Evolutionary conservation across 345 rosid species (phyloP), one percentile per base, ranked within the genome.

Genomic region (Brassica juncea): DNA sequence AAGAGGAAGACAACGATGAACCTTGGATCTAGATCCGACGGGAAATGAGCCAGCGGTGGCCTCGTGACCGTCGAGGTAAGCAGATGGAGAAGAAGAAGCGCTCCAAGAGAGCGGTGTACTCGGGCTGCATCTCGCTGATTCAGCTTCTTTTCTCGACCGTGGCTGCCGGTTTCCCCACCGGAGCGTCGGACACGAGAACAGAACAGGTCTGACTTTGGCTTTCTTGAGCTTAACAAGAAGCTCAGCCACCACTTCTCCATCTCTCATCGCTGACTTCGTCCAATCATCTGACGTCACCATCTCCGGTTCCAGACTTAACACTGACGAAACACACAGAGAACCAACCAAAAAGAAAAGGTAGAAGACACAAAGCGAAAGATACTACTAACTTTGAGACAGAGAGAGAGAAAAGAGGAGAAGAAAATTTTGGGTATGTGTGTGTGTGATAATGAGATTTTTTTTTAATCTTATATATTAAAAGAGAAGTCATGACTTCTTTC

Each of bases 71-170:
- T 87, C 97, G 74, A 79, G 84, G 21, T 89, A 81, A 30, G 83
- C 82, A 63, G 96, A 90, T 1, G 92, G 94, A 21, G 94, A 90
- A 16, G 83, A 86, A 27, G 71, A 73, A 47, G 75, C 86, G 81
- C 87, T 89, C 95, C 95, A 91, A 28, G 91, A 87, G 15, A 91
- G 93, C 5, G 95, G 91, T 3, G 93, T 91, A 31, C 90, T 89
- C 5, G 95, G 95, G 70, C 93, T 91, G 76, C 86, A 82, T 77
- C 90, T 81, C 8, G 23, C 37, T 9, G 59, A 47, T n/a, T 90
- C 91, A 30, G 76, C 78, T 71, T 85, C 85, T 28, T 70, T 85
- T 49, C 90, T 74, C n/a, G 70, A 82, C 82, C 95, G 68, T 15
- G 86, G 89, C 79, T 84, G 93, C 58, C 87, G 82, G 52, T 82